phyloP scores from a whole-genome alignment of 768 basidiomycete genomes.

The Russula vinacea region DNA sequence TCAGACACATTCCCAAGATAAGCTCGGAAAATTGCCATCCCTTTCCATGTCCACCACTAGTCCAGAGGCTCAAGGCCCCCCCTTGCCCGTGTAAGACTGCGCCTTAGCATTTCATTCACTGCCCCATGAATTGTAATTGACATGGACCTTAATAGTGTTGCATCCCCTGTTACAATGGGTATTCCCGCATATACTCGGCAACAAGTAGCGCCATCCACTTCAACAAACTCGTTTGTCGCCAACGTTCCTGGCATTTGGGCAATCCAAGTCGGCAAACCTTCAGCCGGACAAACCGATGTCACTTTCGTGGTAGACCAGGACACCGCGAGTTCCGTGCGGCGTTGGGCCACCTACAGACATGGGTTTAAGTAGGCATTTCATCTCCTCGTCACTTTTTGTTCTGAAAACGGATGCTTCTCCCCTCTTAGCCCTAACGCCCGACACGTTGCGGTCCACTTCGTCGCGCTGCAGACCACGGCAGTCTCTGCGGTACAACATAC shows the following conservation, averaged over 20 bases:
- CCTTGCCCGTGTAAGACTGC: neutral
- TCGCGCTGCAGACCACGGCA: slow-evolving; percentile 16
- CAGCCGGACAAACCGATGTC: slow-evolving; percentile 6
- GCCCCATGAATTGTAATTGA: neutral
- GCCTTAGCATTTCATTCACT: neutral
- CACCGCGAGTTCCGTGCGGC: slow-evolving; percentile 16
- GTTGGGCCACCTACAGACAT: slow-evolving; percentile 19
- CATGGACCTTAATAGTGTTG: neutral
- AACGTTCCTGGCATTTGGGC: slow-evolving; percentile 25
- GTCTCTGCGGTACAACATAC: slow-evolving; percentile 14
- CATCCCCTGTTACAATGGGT: neutral
- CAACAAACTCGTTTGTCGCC: neutral
- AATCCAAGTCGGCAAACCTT: slow-evolving; percentile 24
- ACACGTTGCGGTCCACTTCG: slow-evolving; percentile 23
- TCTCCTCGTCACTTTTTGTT: neutral
- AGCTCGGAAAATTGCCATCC: neutral
- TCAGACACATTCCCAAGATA: neutral
- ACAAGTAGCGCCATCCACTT: neutral
- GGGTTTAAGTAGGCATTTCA: slow-evolving; percentile 22
- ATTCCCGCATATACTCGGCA: neutral
- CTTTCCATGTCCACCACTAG: neutral
- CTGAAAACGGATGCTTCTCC: neutral
- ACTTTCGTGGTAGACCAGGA: slow-evolving; percentile 23
- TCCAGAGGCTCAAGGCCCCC: neutral
- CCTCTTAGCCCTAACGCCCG: slow-evolving; percentile 14